These are phyloP conservation scores for Beta vulgaris DNA, from an alignment of 148 eudicot species.

Conservation along the genomic window DNA sequence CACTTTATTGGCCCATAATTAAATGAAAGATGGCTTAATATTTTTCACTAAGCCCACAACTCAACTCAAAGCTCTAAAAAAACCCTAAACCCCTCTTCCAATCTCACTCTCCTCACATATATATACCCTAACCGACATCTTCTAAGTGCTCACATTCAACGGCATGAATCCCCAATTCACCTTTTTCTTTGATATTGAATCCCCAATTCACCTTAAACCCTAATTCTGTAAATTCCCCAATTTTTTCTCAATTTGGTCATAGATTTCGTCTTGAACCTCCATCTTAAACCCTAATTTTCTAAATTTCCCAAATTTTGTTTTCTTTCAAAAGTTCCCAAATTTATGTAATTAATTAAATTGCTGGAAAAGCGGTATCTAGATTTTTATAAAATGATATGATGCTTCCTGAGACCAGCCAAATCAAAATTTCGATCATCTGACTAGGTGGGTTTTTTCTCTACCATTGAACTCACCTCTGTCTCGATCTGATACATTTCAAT, in stretches of 20 bases:
- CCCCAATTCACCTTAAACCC: neutral
- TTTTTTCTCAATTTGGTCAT: neutral
- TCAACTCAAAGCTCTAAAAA: too few relatives aligned
- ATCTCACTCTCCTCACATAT: neutral
- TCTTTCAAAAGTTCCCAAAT: too few relatives aligned
- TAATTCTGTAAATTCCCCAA: neutral
- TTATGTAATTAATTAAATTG: neutral
- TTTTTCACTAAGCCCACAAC: too few relatives aligned
- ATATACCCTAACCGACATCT: neutral
- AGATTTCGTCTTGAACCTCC: neutral
- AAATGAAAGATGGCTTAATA: too few relatives aligned
- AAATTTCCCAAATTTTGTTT: too few relatives aligned
- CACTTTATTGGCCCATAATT: too few relatives aligned
- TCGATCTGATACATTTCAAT: conserved; percentile 23
- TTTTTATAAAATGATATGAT: conserved; percentile 9
- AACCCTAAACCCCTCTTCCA: too few relatives aligned
- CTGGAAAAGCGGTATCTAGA: conserved; percentile 32
- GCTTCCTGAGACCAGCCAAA: conserved; percentile 35
- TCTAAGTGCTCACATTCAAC: neutral
- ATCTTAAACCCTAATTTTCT: neutral
- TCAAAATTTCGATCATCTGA: conserved; percentile 9
- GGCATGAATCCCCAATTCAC: neutral
- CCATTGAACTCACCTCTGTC: conserved; percentile 5
- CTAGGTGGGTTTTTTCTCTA: neutral
- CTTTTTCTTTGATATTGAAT: too few relatives aligned